phyloP scores from a whole-genome alignment of 345 rosid species.

The Lepidium sativum region DNA sequence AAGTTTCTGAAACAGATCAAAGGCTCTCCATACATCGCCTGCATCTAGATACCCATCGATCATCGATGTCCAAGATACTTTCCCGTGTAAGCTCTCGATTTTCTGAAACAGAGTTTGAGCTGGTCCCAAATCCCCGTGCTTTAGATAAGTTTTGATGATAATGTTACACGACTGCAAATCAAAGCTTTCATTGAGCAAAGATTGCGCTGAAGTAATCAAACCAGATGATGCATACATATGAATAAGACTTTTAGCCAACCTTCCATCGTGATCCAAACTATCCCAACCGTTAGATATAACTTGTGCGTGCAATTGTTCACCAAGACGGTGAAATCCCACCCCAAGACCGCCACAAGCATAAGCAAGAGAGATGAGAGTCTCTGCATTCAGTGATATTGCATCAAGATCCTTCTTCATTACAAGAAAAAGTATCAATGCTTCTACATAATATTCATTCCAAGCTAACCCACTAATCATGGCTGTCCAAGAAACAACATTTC shows the following conservation, averaged over 20 bases:
- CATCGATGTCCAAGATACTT: constrained; percentile 62
- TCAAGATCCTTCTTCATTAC: constrained; percentile 43
- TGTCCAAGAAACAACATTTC: constrained; percentile 65
- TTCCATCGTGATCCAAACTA: constrained; percentile 45
- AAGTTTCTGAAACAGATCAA: constrained; percentile 38
- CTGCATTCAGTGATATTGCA: constrained; percentile 40
- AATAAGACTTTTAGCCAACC: constrained; percentile 57
- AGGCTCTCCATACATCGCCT: constrained; percentile 48
- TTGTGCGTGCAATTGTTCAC: constrained; percentile 58
- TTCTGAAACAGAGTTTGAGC: constrained; percentile 41
- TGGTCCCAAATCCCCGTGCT: constrained; percentile 32
- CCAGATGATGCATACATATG: constrained; percentile 60
- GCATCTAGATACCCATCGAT: constrained; percentile 53
- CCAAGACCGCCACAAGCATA: constrained; percentile 70
- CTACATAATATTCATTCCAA: constrained; percentile 38
- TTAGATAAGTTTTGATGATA: constrained; percentile 46
- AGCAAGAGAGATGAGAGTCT: constrained; percentile 62
- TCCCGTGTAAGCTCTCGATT: constrained; percentile 41
- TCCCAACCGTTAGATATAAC: constrained; percentile 38
- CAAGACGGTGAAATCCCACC: constrained; percentile 35
- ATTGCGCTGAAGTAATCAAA: constrained; percentile 42
- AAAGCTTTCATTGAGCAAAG: constrained; percentile 30
- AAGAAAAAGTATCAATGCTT: constrained; percentile 39
- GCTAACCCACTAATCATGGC: constrained; percentile 63
- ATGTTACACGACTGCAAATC: constrained; percentile 68